Percentiles rank a stretch among this genome's conserved stretches.
phyloP scores from a whole-genome alignment of 2,329 filamentous ascomycete genomes.

The Grosmannia serpens region DNA sequence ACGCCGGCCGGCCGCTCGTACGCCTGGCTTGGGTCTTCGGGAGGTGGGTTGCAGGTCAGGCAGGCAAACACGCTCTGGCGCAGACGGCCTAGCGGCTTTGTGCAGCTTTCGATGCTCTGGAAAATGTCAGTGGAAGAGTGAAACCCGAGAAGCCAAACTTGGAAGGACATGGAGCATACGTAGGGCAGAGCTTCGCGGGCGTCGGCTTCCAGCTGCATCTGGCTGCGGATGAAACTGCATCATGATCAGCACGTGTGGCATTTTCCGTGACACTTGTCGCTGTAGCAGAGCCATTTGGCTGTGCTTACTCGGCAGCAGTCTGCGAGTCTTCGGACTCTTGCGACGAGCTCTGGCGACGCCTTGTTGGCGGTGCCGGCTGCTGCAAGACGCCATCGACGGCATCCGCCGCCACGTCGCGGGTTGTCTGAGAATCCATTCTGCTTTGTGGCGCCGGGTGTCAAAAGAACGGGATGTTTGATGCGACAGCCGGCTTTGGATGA shows the following conservation, averaged over 20 bases:
- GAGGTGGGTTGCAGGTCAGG: slow-evolving; percentile 81
- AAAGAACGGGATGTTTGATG: not conserved
- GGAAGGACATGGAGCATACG: slow-evolving; percentile 36
- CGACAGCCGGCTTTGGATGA: not conserved
- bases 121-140: not conserved
- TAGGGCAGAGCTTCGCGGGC: slow-evolving; percentile 92
- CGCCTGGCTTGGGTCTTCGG: slow-evolving; percentile 46
- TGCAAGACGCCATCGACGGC: slow-evolving; percentile 37
- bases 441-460: not conserved
- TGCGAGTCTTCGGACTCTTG: slow-evolving; percentile 55
- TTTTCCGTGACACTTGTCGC: not conserved
- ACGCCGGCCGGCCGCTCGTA: slow-evolving; percentile 63
- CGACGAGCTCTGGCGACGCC: slow-evolving; percentile 48
- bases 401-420: slow-evolving; percentile 7
- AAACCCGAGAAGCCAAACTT: not conserved
- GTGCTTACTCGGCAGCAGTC: slow-evolving; percentile 55
- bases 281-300: not conserved
- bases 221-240: slow-evolving; percentile 72
- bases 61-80: slow-evolving; percentile 88
- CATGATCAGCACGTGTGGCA: not conserved
- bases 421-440: slow-evolving; percentile 4
- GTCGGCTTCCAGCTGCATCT: slow-evolving; percentile 86
- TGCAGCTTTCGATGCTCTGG: slow-evolving; percentile 88
- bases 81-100: slow-evolving; percentile 75
- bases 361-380: slow-evolving; percentile 12